Percentiles rank a stretch among this genome's conserved stretches.
Evolutionary conservation across 306 rosid genomes (phyloP).

Genomic region (Psophocarpus tetragonolobus): DNA sequence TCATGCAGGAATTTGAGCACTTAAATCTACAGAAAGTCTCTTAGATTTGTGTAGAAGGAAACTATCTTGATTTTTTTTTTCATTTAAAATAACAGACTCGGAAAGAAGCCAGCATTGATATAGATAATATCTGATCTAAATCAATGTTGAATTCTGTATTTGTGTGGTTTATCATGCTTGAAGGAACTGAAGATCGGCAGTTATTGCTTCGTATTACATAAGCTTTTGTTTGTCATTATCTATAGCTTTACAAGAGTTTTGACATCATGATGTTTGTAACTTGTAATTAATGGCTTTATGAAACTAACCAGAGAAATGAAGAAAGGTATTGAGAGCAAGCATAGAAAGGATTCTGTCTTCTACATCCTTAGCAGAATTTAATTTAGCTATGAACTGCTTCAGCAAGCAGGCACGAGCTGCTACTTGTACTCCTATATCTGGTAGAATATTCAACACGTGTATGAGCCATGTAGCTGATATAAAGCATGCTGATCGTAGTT

Average conservation of each 20-base stretch:
- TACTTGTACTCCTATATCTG: slow-evolving; percentile 83
- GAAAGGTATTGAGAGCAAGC: slow-evolving; percentile 78
- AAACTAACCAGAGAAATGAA: slow-evolving; percentile 68
- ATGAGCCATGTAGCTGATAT: slow-evolving; percentile 83
- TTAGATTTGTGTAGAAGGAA: not conserved
- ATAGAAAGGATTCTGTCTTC: slow-evolving; percentile 82
- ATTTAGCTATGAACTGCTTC: slow-evolving; percentile 64
- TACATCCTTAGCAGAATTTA: slow-evolving; percentile 59
- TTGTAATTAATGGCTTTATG: slow-evolving; percentile 14
- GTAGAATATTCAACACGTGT: slow-evolving; percentile 73
- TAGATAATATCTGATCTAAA: slow-evolving; percentile 7
- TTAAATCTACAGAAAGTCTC: slow-evolving; percentile 17
- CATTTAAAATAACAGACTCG: not conserved
- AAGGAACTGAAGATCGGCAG: not conserved
- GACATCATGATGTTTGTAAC: not conserved
- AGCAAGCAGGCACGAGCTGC: slow-evolving; percentile 78
- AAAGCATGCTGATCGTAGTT: slow-evolving; percentile 69
- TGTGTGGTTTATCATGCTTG: slow-evolving; percentile 18
- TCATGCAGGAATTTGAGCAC: not conserved
- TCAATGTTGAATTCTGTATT: slow-evolving; percentile 24
- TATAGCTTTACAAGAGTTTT: not conserved
- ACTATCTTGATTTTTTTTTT: not conserved
- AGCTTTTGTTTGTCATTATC: not conserved
- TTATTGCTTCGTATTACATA: slow-evolving; percentile 13
- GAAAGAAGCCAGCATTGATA: slow-evolving; percentile 1